Percentiles rank a stretch among this genome's conserved stretches.
phyloP scores from a whole-genome alignment of 495 filamentous ascomycete species.

The Podospora australis region DNA sequence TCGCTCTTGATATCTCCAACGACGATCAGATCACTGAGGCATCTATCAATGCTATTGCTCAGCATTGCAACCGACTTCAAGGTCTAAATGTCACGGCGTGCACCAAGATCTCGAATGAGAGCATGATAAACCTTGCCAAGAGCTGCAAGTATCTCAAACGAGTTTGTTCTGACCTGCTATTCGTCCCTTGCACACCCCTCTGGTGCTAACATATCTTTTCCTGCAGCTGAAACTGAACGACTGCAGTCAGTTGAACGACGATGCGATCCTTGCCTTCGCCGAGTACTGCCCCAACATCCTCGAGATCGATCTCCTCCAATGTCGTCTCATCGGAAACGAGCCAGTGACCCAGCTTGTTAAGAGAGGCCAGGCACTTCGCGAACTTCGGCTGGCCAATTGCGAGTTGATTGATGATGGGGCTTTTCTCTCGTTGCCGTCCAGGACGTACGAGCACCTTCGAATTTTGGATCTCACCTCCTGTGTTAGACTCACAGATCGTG shows the following conservation, averaged over 20 bases:
- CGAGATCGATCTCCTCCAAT: conserved; percentile 92
- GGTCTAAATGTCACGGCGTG: conserved; percentile 91
- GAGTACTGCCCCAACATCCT: conserved; percentile 82
- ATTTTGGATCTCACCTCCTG: conserved; percentile 93
- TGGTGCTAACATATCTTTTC: conserved; percentile 21
- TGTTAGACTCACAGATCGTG: conserved; percentile 70
- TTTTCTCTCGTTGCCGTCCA: conserved; percentile 65
- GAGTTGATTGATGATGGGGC: conserved; percentile 73
- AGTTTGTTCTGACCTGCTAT: conserved; percentile 43
- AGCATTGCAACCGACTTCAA: conserved; percentile 77
- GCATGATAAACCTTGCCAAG: conserved; percentile 72
- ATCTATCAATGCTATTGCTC: conserved; percentile 72
- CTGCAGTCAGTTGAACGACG: conserved; percentile 70
- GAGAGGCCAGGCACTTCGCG: conserved; percentile 72
- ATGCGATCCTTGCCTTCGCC: conserved; percentile 77
- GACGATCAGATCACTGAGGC: conserved; percentile 72
- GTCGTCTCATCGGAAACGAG: conserved; percentile 68
- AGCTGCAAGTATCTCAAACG: conserved; percentile 83
- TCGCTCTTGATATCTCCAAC: conserved; percentile 86
- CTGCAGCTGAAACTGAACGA: conserved; percentile 88
- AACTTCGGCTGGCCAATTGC: conserved; percentile 82
- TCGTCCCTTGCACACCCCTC: neutral
- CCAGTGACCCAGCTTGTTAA: conserved; percentile 72
- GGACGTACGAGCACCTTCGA: conserved; percentile 75
- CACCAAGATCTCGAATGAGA: conserved; percentile 74